Percentiles rank a stretch among this genome's conserved stretches.
These are phyloP conservation scores for Zoysia japonica DNA, from an alignment of 176 grass and related monocot species.

Conservation along the genomic window DNA sequence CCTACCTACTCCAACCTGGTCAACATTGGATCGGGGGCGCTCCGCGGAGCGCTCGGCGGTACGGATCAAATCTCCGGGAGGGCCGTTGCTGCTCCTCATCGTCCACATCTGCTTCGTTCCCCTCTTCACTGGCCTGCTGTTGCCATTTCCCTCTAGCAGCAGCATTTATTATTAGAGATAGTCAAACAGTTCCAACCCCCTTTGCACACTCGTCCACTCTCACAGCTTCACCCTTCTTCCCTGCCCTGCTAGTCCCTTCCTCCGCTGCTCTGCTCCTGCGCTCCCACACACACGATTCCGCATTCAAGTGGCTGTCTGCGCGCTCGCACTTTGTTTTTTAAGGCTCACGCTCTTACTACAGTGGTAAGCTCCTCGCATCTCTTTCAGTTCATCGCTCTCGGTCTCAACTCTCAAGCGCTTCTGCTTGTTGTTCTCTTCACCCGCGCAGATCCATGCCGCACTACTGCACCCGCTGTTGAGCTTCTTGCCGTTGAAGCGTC, in stretches of 20 bases:
- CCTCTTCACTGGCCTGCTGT: not conserved
- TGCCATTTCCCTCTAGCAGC: not conserved
- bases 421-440: not conserved
- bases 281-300: not conserved
- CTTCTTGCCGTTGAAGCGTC: not conserved
- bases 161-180: constrained; percentile 37
- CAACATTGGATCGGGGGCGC: not conserved
- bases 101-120: too few species aligned
- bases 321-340: not conserved
- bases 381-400: not conserved
- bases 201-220: not conserved
- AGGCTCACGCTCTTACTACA: not conserved
- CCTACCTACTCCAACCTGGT: too few species aligned
- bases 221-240: not conserved
- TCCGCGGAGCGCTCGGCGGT: not conserved
- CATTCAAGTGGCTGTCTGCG: constrained; percentile 11
- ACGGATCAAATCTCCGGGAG: constrained; percentile 17
- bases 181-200: constrained; percentile 29
- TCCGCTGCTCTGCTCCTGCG: not conserved
- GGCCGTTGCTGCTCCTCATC: not conserved
- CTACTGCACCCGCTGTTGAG: constrained; percentile 15
- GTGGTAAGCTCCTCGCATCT: not conserved
- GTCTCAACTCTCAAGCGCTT: not conserved
- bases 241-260: not conserved
- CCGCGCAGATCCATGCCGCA: constrained; percentile 29